phyloP scores from a whole-genome alignment of 306 rosid genomes.

The Quercus robur region DNA sequence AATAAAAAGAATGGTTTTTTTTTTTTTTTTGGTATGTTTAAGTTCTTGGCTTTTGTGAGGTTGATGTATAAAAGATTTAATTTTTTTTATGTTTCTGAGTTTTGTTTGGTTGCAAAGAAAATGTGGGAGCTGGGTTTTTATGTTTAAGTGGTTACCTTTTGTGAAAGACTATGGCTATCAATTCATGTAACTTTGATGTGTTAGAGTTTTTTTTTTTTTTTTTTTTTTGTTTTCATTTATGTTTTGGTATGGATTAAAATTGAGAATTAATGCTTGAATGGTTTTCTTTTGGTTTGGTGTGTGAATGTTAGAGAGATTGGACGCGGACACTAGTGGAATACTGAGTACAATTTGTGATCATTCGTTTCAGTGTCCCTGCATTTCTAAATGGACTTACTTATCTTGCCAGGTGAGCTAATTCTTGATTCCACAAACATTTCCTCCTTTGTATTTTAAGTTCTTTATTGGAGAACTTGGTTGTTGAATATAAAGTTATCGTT shows the following conservation, averaged over 20 bases:
- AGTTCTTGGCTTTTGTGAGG: no score
- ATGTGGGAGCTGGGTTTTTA: not conserved
- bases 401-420: conserved; percentile 77
- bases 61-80: no score
- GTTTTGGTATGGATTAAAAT: not conserved
- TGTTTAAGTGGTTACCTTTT: not conserved
- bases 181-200: no score
- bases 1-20: no score
- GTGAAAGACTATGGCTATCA: not conserved
- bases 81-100: no score
- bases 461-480: conserved; percentile 8
- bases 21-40: no score
- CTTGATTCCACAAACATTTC: conserved; percentile 15
- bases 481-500: conserved; percentile 11
- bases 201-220: not conserved
- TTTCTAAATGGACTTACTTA: conserved; percentile 86
- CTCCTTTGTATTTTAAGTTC: not conserved
- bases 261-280: conserved; percentile 5
- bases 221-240: not conserved
- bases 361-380: conserved; percentile 87
- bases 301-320: conserved; percentile 76
- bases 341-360: conserved; percentile 82
- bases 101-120: conserved; percentile 3
- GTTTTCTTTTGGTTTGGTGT: conserved; percentile 16
- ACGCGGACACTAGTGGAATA: conserved; percentile 78